These are phyloP conservation scores for Calocera cornea DNA, from an alignment of 768 basidiomycete genomes.

Conservation along the genomic window DNA sequence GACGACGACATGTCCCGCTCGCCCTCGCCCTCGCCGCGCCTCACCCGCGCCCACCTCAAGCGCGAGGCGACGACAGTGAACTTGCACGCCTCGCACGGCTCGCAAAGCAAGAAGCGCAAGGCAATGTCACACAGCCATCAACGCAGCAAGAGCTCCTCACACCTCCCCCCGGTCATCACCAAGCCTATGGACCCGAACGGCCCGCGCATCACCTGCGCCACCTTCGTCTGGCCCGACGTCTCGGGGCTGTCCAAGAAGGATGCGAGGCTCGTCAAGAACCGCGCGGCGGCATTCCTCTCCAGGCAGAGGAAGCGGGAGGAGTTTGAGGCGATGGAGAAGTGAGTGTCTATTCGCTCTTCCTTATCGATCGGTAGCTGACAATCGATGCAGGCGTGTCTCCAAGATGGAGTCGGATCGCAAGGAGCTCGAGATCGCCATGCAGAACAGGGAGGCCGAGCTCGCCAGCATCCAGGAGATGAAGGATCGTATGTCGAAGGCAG, in stretches of 20 bases:
- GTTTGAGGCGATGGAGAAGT: slow-evolving; percentile 85
- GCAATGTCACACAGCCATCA: background rate
- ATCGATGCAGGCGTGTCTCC: background rate
- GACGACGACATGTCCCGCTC: background rate
- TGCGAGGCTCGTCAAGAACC: slow-evolving; percentile 81
- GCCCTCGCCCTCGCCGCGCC: background rate
- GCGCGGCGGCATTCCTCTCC: slow-evolving; percentile 82
- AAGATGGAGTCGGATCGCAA: background rate
- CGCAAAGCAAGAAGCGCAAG: background rate
- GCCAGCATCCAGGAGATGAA: background rate
- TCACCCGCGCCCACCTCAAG: background rate
- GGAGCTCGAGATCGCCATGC: background rate
- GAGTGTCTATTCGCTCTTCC: slow-evolving; percentile 27
- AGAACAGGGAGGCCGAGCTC: background rate
- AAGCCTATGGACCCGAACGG: background rate
- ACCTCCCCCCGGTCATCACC: background rate
- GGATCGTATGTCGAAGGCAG: background rate
- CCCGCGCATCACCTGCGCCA: background rate
- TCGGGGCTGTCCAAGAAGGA: slow-evolving; percentile 79
- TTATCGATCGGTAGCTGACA: background rate
- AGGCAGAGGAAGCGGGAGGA: slow-evolving; percentile 85
- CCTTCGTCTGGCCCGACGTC: slow-evolving; percentile 74
- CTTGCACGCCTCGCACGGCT: background rate
- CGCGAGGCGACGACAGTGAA: background rate
- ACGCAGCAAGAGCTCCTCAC: background rate